phyloP scores from a whole-genome alignment of 176 grass and related monocot genomes.

The Oryza brachyantha region DNA sequence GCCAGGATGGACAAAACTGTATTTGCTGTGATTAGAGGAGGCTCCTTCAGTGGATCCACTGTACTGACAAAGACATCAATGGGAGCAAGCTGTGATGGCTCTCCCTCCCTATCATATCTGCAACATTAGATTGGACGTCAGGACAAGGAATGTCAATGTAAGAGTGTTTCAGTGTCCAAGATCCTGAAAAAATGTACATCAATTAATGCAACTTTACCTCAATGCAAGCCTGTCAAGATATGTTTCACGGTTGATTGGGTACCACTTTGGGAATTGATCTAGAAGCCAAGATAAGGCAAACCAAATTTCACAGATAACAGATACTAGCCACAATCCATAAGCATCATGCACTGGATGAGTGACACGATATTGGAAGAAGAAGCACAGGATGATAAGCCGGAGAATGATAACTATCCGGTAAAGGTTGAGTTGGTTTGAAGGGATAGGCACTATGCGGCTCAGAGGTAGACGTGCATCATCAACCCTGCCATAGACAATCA shows the following conservation, averaged over 20 bases:
- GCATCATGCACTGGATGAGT: constrained; percentile 89
- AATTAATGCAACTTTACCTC: constrained; percentile 47
- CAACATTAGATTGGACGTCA: constrained; percentile 20
- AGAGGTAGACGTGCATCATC: constrained; percentile 96
- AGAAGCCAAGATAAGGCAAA: constrained; percentile 99
- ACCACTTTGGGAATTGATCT: constrained; percentile 99
- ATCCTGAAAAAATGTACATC: constrained; percentile 2
- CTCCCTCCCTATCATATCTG: constrained; percentile 89
- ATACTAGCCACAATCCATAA: constrained; percentile 93
- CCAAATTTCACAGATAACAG: constrained; percentile 99
- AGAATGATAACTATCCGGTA: constrained; percentile 96
- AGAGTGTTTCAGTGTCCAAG: not conserved
- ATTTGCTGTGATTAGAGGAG: constrained; percentile 84
- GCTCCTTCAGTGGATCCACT: constrained; percentile 90
- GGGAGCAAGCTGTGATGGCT: constrained; percentile 73
- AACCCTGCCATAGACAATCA: constrained; percentile 57
- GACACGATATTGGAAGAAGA: constrained; percentile 99
- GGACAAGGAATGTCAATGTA: constrained; percentile 11
- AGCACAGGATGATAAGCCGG: constrained; percentile 91
- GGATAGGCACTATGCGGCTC: constrained; percentile 82
- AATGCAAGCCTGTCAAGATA: constrained; percentile 96
- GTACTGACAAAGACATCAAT: constrained; percentile 95
- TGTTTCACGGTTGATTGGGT: constrained; percentile 94
- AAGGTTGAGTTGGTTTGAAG: constrained; percentile 94
- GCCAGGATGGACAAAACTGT: constrained; percentile 85